Base-by-base conservation (phyloP, 495 filamentous ascomycete genomes). In the Penicillium subrubescens region DNA sequence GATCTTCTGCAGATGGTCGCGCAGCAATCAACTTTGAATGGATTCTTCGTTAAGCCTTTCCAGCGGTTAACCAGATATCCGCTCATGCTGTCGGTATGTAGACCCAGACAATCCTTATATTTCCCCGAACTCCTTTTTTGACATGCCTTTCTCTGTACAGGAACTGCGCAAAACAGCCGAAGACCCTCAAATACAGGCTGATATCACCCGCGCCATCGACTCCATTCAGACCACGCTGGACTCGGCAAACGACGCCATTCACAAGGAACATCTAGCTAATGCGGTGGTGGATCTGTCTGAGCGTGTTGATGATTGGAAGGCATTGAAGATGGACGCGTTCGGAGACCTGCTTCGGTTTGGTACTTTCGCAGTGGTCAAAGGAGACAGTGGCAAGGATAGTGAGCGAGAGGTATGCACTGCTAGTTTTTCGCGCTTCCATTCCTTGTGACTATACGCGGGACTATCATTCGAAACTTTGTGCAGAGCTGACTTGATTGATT, bases 251-350 rank as follows among this genome's bases (percentile, higher is more conserved):
- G 88, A 93, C 57, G 95, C 93, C 19, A 91, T 99, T 46, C 88
- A 94, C 69, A 90, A 90, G 55, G 92, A 96, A 71, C 87, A 97
- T 57, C 82, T 95, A 57, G 79, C 85, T 44, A 87, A 91, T 61
- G 93, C 94, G 10, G 81, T 97, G 21, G 84, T 88, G 57, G 96
- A 98, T 53, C 81, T 99, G 17, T 86, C 87, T 59, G 77, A 80
- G 41, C 84, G 93, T n/a, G 95, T 99, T 1, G 95, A 98, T 70
- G 95, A 99, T 74, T 99, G 95, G 95, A 98, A 97, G 73, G 88
- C 92, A 34, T 90, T 98, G 72, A 87, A 88, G 43, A 87, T 97
- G 31, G 91, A 97, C 46, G 86, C 90, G 23, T 98, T 99, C 73
- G 95, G 95, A 19, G 90, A 92, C 43, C 78, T 99, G 33, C 80